Base-by-base conservation (phyloP, 2,329 filamentous ascomycete species). In the Pseudogymnoascus sp. region DNA sequence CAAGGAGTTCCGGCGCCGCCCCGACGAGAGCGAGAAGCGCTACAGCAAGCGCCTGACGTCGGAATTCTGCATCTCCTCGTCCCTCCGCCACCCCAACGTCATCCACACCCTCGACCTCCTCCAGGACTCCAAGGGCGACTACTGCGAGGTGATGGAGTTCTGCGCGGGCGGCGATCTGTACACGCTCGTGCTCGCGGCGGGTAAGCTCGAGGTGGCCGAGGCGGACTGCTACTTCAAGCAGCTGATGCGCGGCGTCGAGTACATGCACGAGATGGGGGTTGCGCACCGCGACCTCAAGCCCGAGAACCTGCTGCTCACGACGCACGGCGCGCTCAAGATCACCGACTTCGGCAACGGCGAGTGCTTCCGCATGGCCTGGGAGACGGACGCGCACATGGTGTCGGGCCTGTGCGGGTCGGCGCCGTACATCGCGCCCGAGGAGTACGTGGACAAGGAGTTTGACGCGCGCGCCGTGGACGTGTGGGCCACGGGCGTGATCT, bases 361-460 rank as follows among this genome's bases (percentile, higher is more conserved):
- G 77, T 99, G 95, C 77, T 99, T 99, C 83, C 89, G 95, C 63
- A 97, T 97, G 93, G 95, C 95, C 1, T 99, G 95, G 95, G 95
- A 99, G 76, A 95, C 92, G 62, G 93, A 97, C 75, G 89, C 95
- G 19, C 95, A 97, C 76, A 97, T 97, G 93, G 96, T 96, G 3
- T 93, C 92, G 42, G 95, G 95, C 47, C 86, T 99, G 11, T 99
- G 95, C 75, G 95, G 95, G 42, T 97, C 93, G 13, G 95, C 93
- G 21, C 95, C 95, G 0, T 99, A 99, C 74, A 99, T 99, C 69
- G 91, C 95, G 1, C 95, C 95, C 0, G 95, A 99, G 75, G 95
- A 99, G 75, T 99, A 99, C 72, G 85, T 87, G 1, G 93, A 96
- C 73, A 92, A 88, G 74, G 95, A 99, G 74, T 99, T 99, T 69